Conservation (phyloP, 1,139 yeast genomes). For the Suhomyces panamericanus region DNA sequence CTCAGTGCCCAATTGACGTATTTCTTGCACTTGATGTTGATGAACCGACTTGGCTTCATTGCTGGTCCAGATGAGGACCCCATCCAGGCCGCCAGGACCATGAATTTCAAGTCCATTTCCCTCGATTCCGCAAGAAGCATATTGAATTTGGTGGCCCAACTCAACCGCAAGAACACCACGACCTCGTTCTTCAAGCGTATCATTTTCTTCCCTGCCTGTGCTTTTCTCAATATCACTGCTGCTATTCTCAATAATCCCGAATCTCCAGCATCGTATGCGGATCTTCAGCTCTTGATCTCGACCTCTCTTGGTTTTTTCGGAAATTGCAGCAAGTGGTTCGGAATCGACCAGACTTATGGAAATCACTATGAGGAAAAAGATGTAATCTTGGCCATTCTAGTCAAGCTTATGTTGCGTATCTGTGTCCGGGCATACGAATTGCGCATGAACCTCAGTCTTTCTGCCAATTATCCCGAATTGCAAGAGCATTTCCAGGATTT, state of each 20-base stretch:
- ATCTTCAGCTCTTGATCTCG: conserved; percentile 33
- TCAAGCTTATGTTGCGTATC: conserved; percentile 27
- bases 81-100: conserved; percentile 18
- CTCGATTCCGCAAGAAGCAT: conserved; percentile 40
- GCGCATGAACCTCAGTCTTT: conserved; percentile 18
- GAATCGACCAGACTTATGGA: conserved; percentile 5
- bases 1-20: conserved; percentile 30
- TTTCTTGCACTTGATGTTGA: conserved; percentile 38
- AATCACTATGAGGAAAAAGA: conserved; percentile 26
- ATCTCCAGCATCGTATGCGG: conserved; percentile 28
- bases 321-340: conserved; percentile 9
- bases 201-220: conserved; percentile 34
- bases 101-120: conserved; percentile 27
- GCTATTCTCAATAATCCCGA: conserved; percentile 35
- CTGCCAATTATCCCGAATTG: conserved; percentile 20
- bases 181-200: conserved; percentile 36
- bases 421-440: conserved; percentile 28
- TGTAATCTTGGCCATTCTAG: conserved; percentile 23
- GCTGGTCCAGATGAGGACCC: conserved; percentile 18
- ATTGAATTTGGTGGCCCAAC: conserved; percentile 24
- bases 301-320: conserved; percentile 28
- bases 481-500: conserved; percentile 26
- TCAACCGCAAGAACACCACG: conserved; percentile 22
- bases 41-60: conserved; percentile 31
- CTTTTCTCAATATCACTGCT: conserved; percentile 34